Conservation (phyloP, 2,329 filamentous ascomycete species). For the Massarina eburnea region DNA sequence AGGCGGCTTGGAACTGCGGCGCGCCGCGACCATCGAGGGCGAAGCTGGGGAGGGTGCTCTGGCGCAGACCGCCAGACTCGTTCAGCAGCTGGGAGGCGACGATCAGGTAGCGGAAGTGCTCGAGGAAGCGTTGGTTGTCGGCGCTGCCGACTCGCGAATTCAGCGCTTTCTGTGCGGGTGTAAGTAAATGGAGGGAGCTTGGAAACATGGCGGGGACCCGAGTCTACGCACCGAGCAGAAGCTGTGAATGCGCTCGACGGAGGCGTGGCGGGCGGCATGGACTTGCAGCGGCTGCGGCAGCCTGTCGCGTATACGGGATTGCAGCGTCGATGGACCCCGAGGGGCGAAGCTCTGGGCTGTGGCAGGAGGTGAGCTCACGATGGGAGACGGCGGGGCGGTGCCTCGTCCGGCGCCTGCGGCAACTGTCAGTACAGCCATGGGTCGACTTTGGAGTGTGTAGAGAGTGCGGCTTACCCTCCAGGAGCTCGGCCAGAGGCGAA, state of each 20-base stretch:
- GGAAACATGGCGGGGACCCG: not conserved
- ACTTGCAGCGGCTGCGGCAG: constrained; percentile 52
- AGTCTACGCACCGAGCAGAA: constrained; percentile 39
- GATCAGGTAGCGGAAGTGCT: constrained; percentile 90
- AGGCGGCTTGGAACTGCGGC: constrained; percentile 43
- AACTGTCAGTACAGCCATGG: constrained; percentile 21
- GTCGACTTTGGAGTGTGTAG: constrained; percentile 7
- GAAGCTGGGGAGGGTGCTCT: constrained; percentile 31
- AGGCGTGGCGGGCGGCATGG: constrained; percentile 36
- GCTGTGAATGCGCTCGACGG: constrained; percentile 41
- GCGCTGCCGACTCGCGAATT: constrained; percentile 72
- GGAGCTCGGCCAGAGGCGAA: constrained; percentile 84
- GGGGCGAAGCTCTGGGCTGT: constrained; percentile 51
- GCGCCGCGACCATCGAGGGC: constrained; percentile 24
- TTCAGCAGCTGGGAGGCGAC: constrained; percentile 87
- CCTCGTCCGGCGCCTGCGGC: constrained; percentile 37
- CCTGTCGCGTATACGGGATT: constrained; percentile 51
- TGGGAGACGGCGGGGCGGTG: constrained; percentile 24
- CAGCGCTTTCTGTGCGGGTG: constrained; percentile 61
- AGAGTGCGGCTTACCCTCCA: constrained; percentile 67
- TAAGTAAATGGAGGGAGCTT: constrained; percentile 9
- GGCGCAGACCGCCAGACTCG: constrained; percentile 52
- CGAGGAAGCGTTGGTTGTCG: constrained; percentile 83
- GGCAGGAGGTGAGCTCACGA: constrained; percentile 8
- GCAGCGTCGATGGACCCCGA: constrained; percentile 52